Conservation (phyloP, 83 land plant genomes). For the Thuja plicata region DNA sequence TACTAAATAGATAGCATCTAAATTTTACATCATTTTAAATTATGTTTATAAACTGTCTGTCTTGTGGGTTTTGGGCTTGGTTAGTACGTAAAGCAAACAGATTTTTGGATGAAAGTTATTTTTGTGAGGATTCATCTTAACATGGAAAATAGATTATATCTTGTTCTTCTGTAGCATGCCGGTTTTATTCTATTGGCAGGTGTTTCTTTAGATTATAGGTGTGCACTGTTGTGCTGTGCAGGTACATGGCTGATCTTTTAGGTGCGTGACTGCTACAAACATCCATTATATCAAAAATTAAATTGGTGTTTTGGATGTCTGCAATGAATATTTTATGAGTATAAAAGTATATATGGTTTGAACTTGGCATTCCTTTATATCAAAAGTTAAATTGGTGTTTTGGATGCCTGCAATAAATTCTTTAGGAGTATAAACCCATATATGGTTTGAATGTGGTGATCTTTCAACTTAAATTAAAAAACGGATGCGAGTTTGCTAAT, state of each 20-base stretch:
- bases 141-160: neutral
- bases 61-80: neutral
- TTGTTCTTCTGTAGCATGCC: neutral
- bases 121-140: neutral
- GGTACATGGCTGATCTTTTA: neutral
- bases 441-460: neutral
- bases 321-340: neutral
- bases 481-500: neutral
- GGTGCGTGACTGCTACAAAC: neutral
- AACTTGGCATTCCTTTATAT: neutral
- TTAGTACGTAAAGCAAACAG: neutral
- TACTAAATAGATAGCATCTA: neutral
- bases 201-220: neutral
- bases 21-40: neutral
- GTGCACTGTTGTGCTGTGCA: neutral
- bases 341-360: neutral
- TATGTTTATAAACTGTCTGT: neutral
- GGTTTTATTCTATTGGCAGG: neutral
- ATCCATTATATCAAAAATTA: too few relatives aligned
- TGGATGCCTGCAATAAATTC: neutral
- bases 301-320: neutral
- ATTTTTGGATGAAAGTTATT: neutral
- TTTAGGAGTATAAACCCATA: neutral
- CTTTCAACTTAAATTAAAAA: neutral
- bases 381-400: neutral